Evolutionary conservation across 306 rosid genomes (phyloP), one percentile per base, ranked within the genome.

Genomic region (Dryas alaskensis): DNA sequence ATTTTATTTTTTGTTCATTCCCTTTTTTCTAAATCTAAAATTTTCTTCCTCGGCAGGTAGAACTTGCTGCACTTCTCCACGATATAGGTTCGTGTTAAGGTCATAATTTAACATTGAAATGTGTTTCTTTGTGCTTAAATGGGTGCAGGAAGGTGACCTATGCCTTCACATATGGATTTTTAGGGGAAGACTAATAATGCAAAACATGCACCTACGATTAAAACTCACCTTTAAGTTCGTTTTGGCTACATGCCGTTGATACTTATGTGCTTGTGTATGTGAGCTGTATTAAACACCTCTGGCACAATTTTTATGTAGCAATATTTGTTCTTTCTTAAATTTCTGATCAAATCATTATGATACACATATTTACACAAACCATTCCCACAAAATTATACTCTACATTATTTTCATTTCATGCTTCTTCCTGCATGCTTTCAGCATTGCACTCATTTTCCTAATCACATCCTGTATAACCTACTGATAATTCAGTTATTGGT

Each of bases 11-110:
- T 2, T 55, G 2, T 7, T 4, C 48, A 22, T 19, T 65, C 8
- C 31, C 53, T 57, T 78, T 14, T 27, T 37, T 17, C 8, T 55
- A n/a, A 68, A 73, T 70, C 37, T 43, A 47, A 2, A 22, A n/a
- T 46, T 78, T 73, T 73, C 49, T 67, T 71, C 16, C 19, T 81
- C 54, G 75, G 66, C 90, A 89, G 97, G 85, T 93, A 12, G 97
- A 93, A 79, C 90, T 93, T 79, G 91, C 98, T 67, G 98, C 97
- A 42, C 84, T 93, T 60, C 94, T 93, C 42, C 98, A 89, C 77
- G 98, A 91, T 73, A 86, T 91, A 73, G 96, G 98, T 89, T 22
- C 60, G 65, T 58, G 65, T 70, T 42, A 4, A 53, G 17, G 9
- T n/a, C 63, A 40, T 17, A 69, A 31, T 31, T 31, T 31, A 31